Conservation (phyloP, 768 basidiomycete species). For the Gautieria morchelliformis region DNA sequence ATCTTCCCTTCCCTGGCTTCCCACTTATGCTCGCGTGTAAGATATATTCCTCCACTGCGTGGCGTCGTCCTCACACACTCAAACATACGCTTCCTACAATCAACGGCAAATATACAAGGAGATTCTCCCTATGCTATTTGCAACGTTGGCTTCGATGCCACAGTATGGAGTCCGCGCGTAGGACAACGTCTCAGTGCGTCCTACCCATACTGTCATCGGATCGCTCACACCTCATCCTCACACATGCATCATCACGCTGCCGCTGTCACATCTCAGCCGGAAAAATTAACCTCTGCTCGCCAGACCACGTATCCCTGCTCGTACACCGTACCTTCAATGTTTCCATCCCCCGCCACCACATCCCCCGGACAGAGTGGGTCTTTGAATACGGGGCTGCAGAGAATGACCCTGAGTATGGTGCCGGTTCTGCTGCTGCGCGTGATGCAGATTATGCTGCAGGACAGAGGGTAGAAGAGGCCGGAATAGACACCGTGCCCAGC, state of each 20-base stretch:
- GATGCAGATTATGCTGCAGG: conserved; percentile 14
- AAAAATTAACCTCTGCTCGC: conserved; percentile 81
- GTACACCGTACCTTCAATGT: conserved; percentile 90
- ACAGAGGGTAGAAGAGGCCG: conserved; percentile 15
- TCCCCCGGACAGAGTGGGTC: conserved; percentile 68
- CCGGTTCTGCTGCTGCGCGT: conserved; percentile 3
- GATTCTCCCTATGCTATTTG: conserved; percentile 84
- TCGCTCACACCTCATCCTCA: neutral
- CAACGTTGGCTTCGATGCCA: conserved; percentile 68
- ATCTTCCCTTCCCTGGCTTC: neutral
- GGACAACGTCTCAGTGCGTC: conserved; percentile 70
- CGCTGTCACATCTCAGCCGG: conserved; percentile 41
- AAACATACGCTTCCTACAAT: conserved; percentile 55
- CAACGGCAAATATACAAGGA: conserved; percentile 56
- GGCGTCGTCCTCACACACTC: conserved; percentile 87
- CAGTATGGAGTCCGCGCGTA: conserved; percentile 80
- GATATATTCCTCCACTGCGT: conserved; percentile 79
- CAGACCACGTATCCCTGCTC: conserved; percentile 86
- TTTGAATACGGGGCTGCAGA: conserved; percentile 82
- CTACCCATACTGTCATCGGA: neutral
- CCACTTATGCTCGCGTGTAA: conserved; percentile 20
- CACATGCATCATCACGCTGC: no score
- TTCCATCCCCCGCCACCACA: conserved; percentile 88
- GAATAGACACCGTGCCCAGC: conserved; percentile 16
- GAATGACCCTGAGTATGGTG: conserved; percentile 68